Percentiles rank a stretch among this genome's conserved stretches.
These are phyloP conservation scores for Rheum nobile DNA, from an alignment of 148 eudicot genomes.

Conservation along the genomic window DNA sequence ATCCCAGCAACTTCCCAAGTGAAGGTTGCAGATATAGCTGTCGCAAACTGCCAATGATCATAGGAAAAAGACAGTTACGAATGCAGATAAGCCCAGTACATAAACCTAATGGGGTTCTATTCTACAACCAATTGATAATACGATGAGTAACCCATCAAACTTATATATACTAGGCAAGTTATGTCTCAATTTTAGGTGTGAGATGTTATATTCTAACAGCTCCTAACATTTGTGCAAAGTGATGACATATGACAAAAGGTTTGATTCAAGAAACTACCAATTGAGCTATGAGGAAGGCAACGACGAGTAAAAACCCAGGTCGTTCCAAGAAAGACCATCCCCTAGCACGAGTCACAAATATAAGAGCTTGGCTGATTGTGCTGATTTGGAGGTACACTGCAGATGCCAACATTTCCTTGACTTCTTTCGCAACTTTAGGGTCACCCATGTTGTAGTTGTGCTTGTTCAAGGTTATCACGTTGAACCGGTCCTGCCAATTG, in stretches of 20 bases:
- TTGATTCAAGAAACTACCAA: slow-evolving; percentile 26
- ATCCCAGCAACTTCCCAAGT: slow-evolving; percentile 41
- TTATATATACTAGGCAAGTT: too few relatives aligned
- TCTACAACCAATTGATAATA: too few relatives aligned
- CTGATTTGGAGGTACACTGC: slow-evolving; percentile 82
- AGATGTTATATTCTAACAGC: too few relatives aligned
- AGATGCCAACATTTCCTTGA: slow-evolving; percentile 50
- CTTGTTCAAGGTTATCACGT: slow-evolving; percentile 33
- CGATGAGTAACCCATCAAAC: too few relatives aligned
- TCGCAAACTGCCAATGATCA: slow-evolving; percentile 35
- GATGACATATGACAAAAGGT: not conserved
- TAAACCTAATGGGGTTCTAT: too few relatives aligned
- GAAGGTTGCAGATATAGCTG: slow-evolving; percentile 35
- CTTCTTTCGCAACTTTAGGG: slow-evolving; percentile 23
- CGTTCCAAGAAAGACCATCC: slow-evolving; percentile 77
- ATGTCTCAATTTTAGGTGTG: too few relatives aligned
- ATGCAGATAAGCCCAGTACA: too few relatives aligned
- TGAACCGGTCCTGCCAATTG: slow-evolving; percentile 29
- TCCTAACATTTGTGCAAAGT: too few relatives aligned
- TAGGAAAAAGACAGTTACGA: too few relatives aligned
- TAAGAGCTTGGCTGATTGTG: slow-evolving; percentile 72
- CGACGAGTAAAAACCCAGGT: slow-evolving; percentile 63
- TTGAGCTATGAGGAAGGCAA: slow-evolving; percentile 69
- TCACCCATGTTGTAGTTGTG: slow-evolving; percentile 25
- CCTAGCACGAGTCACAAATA: slow-evolving; percentile 72